These are phyloP conservation scores for Ogataea henricii DNA, from an alignment of 805 yeast species.

Conservation along the genomic window DNA sequence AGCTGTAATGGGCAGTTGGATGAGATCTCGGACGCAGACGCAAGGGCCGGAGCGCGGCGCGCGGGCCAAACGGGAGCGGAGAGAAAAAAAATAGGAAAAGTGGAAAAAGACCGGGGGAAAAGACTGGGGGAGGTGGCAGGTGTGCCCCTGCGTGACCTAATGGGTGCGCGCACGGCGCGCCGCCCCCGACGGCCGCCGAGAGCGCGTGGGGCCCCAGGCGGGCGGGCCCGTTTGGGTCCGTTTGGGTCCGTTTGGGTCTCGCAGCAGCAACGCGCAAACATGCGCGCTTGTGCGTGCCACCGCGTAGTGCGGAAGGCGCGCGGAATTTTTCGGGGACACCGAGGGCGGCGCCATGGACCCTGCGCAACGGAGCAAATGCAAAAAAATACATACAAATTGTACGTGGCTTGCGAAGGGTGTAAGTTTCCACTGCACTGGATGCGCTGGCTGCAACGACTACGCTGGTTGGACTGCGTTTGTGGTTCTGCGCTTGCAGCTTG, in stretches of 20 bases:
- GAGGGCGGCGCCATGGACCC: neutral
- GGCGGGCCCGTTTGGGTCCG: neutral
- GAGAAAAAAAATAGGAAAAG: neutral
- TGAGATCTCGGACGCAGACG: conserved; percentile 2
- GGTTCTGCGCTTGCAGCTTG: neutral
- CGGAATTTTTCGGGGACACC: conserved; percentile 2
- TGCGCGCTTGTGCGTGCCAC: neutral
- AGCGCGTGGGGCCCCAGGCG: no score
- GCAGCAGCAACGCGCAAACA: neutral
- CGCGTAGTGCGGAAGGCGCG: neutral
- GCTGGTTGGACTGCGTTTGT: neutral
- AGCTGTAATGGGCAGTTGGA: conserved; percentile 1
- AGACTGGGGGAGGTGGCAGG: neutral
- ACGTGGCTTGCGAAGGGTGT: neutral
- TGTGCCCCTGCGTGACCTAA: no score
- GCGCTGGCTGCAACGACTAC: neutral
- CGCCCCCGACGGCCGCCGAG: no score
- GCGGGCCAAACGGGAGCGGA: neutral
- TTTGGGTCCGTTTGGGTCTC: neutral
- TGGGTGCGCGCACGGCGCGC: no score
- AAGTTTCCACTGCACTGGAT: neutral
- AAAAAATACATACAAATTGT: neutral
- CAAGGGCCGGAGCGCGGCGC: conserved; percentile 3
- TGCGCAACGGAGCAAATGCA: neutral
- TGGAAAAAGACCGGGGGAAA: no score